Evolutionary conservation across 2,329 filamentous ascomycete genomes (phyloP), one percentile per base, ranked within the genome.

Genomic region (Penicillium psychrosexuale): DNA sequence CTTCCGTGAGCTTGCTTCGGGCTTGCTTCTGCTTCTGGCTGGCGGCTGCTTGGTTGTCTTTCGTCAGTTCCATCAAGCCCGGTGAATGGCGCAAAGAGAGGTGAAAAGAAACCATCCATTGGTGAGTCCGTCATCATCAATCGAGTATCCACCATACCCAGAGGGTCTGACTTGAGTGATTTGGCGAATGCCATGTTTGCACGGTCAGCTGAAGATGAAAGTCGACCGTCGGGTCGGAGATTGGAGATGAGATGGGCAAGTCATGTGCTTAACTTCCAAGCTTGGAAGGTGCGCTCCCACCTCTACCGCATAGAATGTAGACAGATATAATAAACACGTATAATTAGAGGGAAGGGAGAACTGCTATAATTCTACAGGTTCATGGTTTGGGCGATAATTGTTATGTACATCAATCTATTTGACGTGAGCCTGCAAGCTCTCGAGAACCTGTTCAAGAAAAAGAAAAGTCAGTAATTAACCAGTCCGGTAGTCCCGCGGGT

Each of bases 401-500:
- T 70, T 74, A 72, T 75, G 69, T 73, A 75, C 69, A 73, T 69
- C 61, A 67, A 60, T 69, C 68, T 77, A 79, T 73, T 79, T 80
- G 68, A 80, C 66, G 55, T 74, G 69, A 55, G 77, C 72, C 67
- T 80, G 77, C 64, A 80, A 71, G 61, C 71, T 78, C 69, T 80
- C 77, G 44, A 80, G 70, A 58, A 80, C 77, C 77, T 80, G 57
- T 66, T 60, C 34, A 33, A 34, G 4, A 43, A 46, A 46, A 33
- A 34, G 4, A 40, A 36, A 42, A 43, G 48, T 60, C 55, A 56
- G 48, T 44, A 49, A 51, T 52, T 45, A 30, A 8, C 38, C 33
- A n/a, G 37, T 44, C 11, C 28, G 42, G 30, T 36, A 19, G 8
- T 40, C 31, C 30, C 7, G 31, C 27, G 27, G 39, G 24, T 50